Conservation (phyloP, 2,329 filamentous ascomycete species). For the Periconia macrospinosa region DNA sequence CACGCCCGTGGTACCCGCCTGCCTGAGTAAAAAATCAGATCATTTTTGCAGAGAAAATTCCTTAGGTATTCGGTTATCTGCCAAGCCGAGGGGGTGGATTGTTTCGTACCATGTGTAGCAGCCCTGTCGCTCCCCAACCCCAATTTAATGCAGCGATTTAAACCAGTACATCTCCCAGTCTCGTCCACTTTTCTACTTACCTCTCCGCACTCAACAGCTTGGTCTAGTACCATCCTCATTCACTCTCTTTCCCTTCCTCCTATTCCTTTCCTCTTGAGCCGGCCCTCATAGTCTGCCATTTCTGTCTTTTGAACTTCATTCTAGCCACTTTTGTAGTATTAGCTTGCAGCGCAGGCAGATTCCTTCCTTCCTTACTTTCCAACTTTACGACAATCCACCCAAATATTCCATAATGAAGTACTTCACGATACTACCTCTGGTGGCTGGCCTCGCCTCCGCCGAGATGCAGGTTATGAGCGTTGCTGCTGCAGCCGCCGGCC, state of each 20-base stretch:
- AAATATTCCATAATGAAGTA: conserved; percentile 46
- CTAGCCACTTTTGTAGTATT: conserved; percentile 22
- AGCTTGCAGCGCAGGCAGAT: conserved; percentile 41
- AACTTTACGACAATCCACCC: conserved; percentile 30
- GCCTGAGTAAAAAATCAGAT: conserved; percentile 32
- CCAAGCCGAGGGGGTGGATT: conserved; percentile 38
- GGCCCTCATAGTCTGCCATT: conserved; percentile 42
- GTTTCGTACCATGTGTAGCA: conserved; percentile 40
- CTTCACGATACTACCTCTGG: conserved; percentile 35
- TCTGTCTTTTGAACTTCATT: conserved; percentile 31
- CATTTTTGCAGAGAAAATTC: conserved; percentile 29
- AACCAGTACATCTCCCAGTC: conserved; percentile 33
- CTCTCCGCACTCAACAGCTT: conserved; percentile 36
- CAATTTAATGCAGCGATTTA: conserved; percentile 46
- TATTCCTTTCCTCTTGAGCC: conserved; percentile 39
- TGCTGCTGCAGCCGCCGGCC: conserved; percentile 26
- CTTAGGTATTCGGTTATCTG: conserved; percentile 28
- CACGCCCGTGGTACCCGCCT: conserved; percentile 16
- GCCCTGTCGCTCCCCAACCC: conserved; percentile 21
- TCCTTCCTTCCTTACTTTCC: conserved; percentile 33
- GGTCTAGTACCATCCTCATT: conserved; percentile 35
- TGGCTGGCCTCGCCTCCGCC: conserved; percentile 34
- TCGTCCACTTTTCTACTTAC: conserved; percentile 23
- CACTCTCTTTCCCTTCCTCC: conserved; percentile 36
- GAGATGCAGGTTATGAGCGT: conserved; percentile 39